Evolutionary conservation across 129 eudicot genomes (phyloP), one percentile per base, ranked within the genome.

Genomic region (Artemisia annua): DNA sequence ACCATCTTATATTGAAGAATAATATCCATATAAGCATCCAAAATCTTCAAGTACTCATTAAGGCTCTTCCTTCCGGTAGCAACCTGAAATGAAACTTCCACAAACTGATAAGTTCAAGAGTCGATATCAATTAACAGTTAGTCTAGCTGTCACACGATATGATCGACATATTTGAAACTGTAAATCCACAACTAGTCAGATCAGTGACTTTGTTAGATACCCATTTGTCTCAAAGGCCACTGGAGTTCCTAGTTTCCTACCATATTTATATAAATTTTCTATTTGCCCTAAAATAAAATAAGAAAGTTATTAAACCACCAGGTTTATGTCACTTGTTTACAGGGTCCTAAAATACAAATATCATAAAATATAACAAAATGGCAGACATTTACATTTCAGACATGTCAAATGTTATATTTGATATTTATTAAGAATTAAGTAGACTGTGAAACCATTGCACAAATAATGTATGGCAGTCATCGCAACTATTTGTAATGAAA

Each of bases 1-100:
- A 88, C 97, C 87, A 88, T 81, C 63, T 90, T 78, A 79, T 87
- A 81, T 71, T 88, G 89, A 72, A 91, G 87, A 67, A 86, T 30
- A 73, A 91, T 86, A 46, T 91, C 97, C 81, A 86, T 73, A 75
- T 84, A 88, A 71, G 92, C 96, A 81, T 88, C 96, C 77, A 87
- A 67, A 61, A 91, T 78, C 83, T 76, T 88, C 87, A 88, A 81
- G 83, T 82, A 91, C 69, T 80, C 90, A 82, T 86, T 80, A 53
- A 88, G 87, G 73, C 80, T 79, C 56, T 78, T 76, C 69, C 55
- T 81, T 72, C 28, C 30, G 61, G 87, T 74, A 60, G 87, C 84
- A 68, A 83, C 92, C 97, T 91, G 88, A 79, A 82, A 87, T 63
- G 48, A 71, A 78, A 61, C 35, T 51, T 70, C 2, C 54, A 44